These are phyloP conservation scores for Trichocladium uniseriatum DNA, from an alignment of 495 filamentous ascomycete genomes.

Conservation along the genomic window DNA sequence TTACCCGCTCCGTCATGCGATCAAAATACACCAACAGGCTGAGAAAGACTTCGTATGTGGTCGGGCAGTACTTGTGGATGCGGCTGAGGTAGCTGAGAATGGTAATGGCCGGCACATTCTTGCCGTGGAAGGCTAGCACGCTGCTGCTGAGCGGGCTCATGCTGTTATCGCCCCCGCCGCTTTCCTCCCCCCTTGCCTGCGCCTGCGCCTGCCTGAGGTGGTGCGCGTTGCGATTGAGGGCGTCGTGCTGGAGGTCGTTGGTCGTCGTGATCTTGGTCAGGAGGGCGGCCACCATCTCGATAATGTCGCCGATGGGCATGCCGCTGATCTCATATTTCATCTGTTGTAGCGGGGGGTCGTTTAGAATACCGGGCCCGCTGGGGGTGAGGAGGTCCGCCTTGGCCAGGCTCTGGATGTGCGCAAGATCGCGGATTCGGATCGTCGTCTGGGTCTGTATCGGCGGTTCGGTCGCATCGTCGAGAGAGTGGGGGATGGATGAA, in stretches of 20 bases:
- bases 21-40: conserved; percentile 96
- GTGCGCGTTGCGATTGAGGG: conserved; percentile 38
- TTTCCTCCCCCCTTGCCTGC: conserved; percentile 32
- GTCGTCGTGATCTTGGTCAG: conserved; percentile 97
- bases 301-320: conserved; percentile 96
- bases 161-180: conserved; percentile 48
- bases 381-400: conserved; percentile 54
- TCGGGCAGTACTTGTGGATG: conserved; percentile 98
- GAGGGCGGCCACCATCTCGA: conserved; percentile 99
- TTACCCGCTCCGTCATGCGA: conserved; percentile 95
- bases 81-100: conserved; percentile 92
- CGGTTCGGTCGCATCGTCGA: conserved; percentile 9
- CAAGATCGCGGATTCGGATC: conserved; percentile 72
- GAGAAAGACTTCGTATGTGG: conserved; percentile 96
- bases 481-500: conserved; percentile 9
- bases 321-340: conserved; percentile 89
- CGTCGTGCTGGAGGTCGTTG: conserved; percentile 89
- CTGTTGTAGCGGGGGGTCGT: conserved; percentile 40
- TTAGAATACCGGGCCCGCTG: conserved; percentile 38
- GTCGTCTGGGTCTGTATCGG: conserved; percentile 28
- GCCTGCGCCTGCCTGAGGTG: conserved; percentile 39
- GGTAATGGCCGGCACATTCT: conserved; percentile 95
- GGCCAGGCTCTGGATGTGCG: conserved; percentile 83
- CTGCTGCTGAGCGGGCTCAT: conserved; percentile 76
- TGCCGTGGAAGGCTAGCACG: conserved; percentile 97